Base-by-base conservation (phyloP, 257 asterid genomes). In the Jacaranda mimosifolia region DNA sequence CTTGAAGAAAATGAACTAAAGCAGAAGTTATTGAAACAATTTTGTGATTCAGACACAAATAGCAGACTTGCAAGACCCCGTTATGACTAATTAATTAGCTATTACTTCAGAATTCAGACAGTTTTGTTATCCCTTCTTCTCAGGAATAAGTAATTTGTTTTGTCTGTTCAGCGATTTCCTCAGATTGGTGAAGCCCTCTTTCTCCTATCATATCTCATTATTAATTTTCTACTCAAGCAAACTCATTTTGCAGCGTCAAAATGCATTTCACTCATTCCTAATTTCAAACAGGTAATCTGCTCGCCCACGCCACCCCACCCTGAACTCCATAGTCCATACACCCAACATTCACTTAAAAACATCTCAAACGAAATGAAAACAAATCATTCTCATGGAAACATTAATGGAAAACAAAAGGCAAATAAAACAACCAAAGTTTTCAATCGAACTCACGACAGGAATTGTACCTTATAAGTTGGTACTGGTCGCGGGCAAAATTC, bases 401-500 rank as follows among this genome's bases (percentile, higher is more conserved):
- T 12, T n/a, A 35, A 77, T 0, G 7, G 19, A 14, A 26, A 48
- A 11, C 18, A 57, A 64, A 17, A 58, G 13, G 14, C 3, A 46
- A 46, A 46, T 11, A 46, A 19, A 0, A 63, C 1, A 11, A 45
- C 14, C 60, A n/a, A 40, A 13, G 9, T 21, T 39, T 35, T 32
- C 53, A 58, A 10, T 60, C 3, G 26, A 64, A 18, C 17, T 11
- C 56, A 14, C 9, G 9, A 35, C 62, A 69, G 42, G 59, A 53
- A 69, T 18, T 19, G 13, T 78, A 95, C 99, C 98, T 87, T 81
- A 93, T 88, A 26, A 96, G 88, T 69, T 90, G 91, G 84, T 60
- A 83, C 0, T 84, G 84, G 70, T 89, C 87, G 68, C 98, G 94
- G 17, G 96, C 93, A 11, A 90, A 96, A 82, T 93, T 91, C 89